These are phyloP conservation scores for Adansonia grandidieri DNA, from an alignment of 441 rosid species.

Conservation along the genomic window DNA sequence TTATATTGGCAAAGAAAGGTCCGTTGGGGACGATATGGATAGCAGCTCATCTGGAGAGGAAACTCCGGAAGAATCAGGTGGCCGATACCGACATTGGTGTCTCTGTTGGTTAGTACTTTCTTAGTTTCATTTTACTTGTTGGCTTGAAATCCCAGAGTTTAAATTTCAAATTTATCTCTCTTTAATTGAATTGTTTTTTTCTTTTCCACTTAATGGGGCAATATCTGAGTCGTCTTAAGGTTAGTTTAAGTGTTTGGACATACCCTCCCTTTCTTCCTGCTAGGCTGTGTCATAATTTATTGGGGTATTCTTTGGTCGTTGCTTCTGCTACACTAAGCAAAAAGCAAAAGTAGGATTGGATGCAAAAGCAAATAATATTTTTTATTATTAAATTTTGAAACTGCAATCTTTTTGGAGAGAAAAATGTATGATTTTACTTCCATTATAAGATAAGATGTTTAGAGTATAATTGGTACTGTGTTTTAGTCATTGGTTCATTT, in stretches of 20 bases:
- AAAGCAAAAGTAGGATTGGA: background rate
- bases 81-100: conserved; percentile 98
- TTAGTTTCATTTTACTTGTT: background rate
- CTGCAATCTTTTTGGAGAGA: background rate
- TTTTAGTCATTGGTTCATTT: background rate
- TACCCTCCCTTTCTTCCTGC: no score
- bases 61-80: conserved; percentile 98
- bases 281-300: background rate
- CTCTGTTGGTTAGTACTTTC: conserved; percentile 81
- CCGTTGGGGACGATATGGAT: conserved; percentile 99
- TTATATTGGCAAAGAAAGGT: conserved; percentile 99
- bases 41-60: conserved; percentile 98
- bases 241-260: no score
- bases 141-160: background rate
- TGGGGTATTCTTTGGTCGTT: background rate
- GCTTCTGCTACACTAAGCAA: background rate
- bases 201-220: background rate
- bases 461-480: background rate
- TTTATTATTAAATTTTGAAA: background rate
- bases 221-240: background rate
- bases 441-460: background rate
- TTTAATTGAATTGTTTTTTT: background rate
- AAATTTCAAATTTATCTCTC: background rate
- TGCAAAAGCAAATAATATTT: background rate
- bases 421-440: no score